Evolutionary conservation across 208 protist species (phyloP).

Genomic region (Novymonas esmeraldas): DNA sequence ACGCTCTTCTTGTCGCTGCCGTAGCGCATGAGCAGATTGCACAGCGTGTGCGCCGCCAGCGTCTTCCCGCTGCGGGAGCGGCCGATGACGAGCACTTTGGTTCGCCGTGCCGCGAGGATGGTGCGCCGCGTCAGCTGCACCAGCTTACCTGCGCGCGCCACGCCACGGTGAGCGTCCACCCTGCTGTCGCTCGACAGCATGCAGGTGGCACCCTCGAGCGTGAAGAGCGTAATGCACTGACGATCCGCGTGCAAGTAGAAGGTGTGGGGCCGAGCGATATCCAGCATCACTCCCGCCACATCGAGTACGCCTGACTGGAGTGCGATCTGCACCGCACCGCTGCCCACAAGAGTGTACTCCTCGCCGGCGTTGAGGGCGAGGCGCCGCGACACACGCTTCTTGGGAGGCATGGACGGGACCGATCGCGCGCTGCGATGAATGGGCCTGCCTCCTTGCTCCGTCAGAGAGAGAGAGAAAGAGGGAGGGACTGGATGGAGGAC

Average conservation of each 20-base stretch:
- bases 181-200: constrained; percentile 37
- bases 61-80: constrained; percentile 58
- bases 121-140: constrained; percentile 67
- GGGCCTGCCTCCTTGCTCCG: too few relatives aligned
- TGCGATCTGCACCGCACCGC: constrained; percentile 43
- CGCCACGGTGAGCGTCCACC: constrained; percentile 41
- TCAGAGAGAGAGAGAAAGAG: too few relatives aligned
- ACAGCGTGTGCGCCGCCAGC: constrained; percentile 72
- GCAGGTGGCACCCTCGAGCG: constrained; percentile 73
- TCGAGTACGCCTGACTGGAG: constrained; percentile 76
- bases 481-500: too few relatives aligned
- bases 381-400: constrained; percentile 35
- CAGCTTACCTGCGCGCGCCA: constrained; percentile 44
- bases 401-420: constrained; percentile 71
- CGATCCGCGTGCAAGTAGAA: constrained; percentile 49
- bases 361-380: constrained; percentile 76
- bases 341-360: constrained; percentile 70
- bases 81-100: constrained; percentile 77
- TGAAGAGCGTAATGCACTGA: constrained; percentile 57
- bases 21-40: constrained; percentile 58
- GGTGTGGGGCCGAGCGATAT: constrained; percentile 46
- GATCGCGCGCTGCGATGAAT: too few relatives aligned
- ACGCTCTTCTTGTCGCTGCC: constrained; percentile 27
- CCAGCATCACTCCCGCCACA: constrained; percentile 68
- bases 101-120: constrained; percentile 29